Conservation (phyloP, 2,329 filamentous ascomycete genomes). For the Neofusicoccum umdonicola region DNA sequence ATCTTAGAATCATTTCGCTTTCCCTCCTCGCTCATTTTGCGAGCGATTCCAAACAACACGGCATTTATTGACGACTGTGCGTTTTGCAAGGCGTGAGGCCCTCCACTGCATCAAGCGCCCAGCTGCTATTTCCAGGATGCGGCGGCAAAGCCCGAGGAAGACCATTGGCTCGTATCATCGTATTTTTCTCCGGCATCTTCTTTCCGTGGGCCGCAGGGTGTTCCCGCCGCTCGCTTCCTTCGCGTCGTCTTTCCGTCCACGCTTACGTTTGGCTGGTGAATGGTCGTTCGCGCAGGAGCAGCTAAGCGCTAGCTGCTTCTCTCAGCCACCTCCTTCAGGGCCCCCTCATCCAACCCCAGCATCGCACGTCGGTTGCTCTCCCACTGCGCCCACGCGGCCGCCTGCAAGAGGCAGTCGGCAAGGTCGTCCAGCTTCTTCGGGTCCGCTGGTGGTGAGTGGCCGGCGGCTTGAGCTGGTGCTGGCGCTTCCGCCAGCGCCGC, state of each 20-base stretch:
- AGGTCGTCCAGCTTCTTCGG: slow-evolving; percentile 71
- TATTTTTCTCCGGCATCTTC: not conserved
- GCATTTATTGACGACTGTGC: slow-evolving; percentile 11
- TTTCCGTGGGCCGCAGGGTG: slow-evolving; percentile 4
- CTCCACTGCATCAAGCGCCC: not conserved
- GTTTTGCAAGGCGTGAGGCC: not conserved
- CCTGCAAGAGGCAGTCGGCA: slow-evolving; percentile 76
- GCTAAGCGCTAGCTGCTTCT: slow-evolving; percentile 6
- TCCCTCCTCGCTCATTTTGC: slow-evolving; percentile 7
- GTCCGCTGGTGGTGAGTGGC: not conserved
- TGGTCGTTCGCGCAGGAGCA: not conserved
- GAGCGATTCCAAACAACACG: not conserved
- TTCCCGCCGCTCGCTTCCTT: not conserved
- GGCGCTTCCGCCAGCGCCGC: not conserved
- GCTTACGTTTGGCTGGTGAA: no score
- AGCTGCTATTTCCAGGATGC: slow-evolving; percentile 2
- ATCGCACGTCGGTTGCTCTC: slow-evolving; percentile 53
- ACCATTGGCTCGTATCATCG: slow-evolving; percentile 3
- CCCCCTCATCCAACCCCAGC: slow-evolving; percentile 17
- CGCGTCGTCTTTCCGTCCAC: no score
- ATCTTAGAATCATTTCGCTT: slow-evolving; percentile 13
- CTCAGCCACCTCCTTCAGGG: slow-evolving; percentile 12
- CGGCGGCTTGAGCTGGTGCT: not conserved
- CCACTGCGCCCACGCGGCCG: slow-evolving; percentile 74
- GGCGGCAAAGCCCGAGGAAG: not conserved